Percentiles rank a stretch among this genome's conserved stretches.
These are phyloP conservation scores for Musa schizocarpa DNA, from an alignment of 176 grass and related monocot genomes.

Conservation along the genomic window DNA sequence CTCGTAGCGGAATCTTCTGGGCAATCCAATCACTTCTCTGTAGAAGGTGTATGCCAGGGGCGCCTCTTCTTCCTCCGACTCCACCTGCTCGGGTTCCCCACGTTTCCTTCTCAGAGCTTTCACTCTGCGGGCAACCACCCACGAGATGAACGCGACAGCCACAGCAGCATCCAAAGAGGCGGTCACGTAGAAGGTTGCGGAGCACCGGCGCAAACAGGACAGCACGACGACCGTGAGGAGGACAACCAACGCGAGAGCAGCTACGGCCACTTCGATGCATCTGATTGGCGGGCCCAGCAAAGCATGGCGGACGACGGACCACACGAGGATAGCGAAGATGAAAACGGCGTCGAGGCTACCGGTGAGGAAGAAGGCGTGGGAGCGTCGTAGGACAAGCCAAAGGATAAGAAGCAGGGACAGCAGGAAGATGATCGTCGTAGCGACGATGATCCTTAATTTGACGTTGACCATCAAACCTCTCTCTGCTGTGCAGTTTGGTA, in stretches of 20 bases:
- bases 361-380: background rate
- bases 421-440: background rate
- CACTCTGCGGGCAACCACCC: background rate
- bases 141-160: background rate
- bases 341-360: background rate
- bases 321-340: background rate
- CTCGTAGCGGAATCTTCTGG: conserved; percentile 1
- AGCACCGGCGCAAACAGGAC: background rate
- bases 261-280: background rate
- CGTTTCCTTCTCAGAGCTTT: no score
- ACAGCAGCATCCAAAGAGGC: background rate
- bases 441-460: background rate
- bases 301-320: background rate
- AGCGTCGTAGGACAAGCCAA: background rate
- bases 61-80: background rate
- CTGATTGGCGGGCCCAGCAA: background rate
- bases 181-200: background rate
- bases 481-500: no score
- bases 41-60: background rate
- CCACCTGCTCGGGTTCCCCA: background rate
- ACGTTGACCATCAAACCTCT: background rate
- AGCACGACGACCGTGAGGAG: background rate
- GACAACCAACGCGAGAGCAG: background rate
- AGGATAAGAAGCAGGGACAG: background rate
- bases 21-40: background rate